Conservation (phyloP, 257 asterid genomes). For the Galeopsis tetrahit region DNA sequence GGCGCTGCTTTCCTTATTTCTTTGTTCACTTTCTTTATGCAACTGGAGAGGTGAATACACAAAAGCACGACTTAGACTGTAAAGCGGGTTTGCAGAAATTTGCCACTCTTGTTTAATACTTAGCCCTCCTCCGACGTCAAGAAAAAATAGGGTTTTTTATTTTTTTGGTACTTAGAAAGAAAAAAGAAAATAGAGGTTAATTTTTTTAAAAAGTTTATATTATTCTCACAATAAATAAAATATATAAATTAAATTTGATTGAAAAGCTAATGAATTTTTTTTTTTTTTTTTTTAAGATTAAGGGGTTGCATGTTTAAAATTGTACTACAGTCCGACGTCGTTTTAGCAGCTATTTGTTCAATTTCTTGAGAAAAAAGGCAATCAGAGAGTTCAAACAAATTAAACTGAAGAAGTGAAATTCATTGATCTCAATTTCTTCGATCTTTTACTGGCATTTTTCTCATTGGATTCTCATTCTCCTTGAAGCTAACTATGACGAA, state of each 20-base stretch:
- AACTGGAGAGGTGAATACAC: neutral
- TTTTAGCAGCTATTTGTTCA: neutral
- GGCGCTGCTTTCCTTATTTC: neutral
- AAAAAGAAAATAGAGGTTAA: too few relatives aligned
- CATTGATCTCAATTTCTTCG: neutral
- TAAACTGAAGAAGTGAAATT: neutral
- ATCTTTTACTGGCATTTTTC: neutral
- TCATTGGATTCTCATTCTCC: neutral
- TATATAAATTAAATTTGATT: too few relatives aligned
- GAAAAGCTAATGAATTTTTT: too few relatives aligned
- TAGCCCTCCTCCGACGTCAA: too few relatives aligned
- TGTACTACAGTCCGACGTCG: neutral
- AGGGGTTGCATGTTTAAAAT: too few relatives aligned
- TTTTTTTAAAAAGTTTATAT: too few relatives aligned
- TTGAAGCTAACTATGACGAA: neutral
- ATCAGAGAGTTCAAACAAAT: neutral
- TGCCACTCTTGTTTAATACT: conserved; percentile 16
- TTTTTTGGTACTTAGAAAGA: too few relatives aligned
- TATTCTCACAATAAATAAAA: too few relatives aligned
- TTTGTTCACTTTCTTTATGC: neutral
- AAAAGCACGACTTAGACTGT: conserved; percentile 9
- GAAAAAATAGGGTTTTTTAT: too few relatives aligned
- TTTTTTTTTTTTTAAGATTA: too few relatives aligned
- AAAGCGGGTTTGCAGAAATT: conserved; percentile 1
- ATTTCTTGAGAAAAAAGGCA: neutral